These are phyloP conservation scores for Acanthamoeba triangularis DNA, from an alignment of 208 protist genomes.

Conservation along the genomic window DNA sequence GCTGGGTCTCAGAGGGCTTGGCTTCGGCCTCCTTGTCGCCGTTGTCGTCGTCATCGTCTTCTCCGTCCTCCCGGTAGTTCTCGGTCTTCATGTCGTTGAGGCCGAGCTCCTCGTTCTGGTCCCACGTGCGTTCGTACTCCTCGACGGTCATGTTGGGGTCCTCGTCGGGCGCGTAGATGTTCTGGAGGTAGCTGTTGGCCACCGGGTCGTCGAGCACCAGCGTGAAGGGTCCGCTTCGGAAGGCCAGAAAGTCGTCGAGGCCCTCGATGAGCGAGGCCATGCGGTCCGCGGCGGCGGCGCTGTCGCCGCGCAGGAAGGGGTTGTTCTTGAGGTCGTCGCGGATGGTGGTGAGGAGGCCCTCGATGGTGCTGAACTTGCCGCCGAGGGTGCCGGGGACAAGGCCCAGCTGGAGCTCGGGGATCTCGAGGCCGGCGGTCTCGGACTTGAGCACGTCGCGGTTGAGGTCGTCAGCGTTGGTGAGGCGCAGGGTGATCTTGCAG, in stretches of 20 bases:
- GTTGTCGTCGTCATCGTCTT: not conserved
- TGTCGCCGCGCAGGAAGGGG: slow-evolving; percentile 88
- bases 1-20: not conserved
- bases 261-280: slow-evolving; percentile 76
- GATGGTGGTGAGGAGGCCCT: slow-evolving; percentile 89
- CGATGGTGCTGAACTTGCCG: slow-evolving; percentile 93
- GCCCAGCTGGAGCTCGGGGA: slow-evolving; percentile 91
- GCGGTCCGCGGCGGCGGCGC: not conserved
- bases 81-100: slow-evolving; percentile 91
- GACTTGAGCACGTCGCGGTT: slow-evolving; percentile 92
- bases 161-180: slow-evolving; percentile 90
- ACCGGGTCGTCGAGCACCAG: slow-evolving; percentile 91
- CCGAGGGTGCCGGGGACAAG: slow-evolving; percentile 89
- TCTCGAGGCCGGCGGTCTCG: slow-evolving; percentile 89
- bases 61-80: slow-evolving; percentile 45
- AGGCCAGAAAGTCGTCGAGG: slow-evolving; percentile 78
- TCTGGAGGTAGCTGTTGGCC: slow-evolving; percentile 89
- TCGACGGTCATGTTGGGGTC: slow-evolving; percentile 91
- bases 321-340: slow-evolving; percentile 85
- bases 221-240: slow-evolving; percentile 84
- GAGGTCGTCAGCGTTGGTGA: slow-evolving; percentile 89
- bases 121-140: slow-evolving; percentile 89
- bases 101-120: slow-evolving; percentile 93
- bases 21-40: not conserved
- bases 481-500: slow-evolving; percentile 82